phyloP scores from a whole-genome alignment of 192 early-diverging fungal genomes.

The Backusella macrospora region DNA sequence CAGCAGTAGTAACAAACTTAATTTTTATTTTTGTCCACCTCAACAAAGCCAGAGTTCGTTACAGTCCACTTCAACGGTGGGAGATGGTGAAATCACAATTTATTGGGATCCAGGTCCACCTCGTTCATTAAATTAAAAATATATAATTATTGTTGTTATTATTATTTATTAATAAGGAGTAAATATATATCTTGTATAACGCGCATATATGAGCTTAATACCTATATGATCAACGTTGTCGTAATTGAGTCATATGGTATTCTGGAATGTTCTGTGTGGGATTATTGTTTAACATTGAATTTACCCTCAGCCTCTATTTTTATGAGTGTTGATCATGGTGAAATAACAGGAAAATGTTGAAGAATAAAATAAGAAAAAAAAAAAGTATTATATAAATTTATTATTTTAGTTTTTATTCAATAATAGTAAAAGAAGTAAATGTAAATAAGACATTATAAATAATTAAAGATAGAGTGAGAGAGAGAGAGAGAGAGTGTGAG shows the following conservation, averaged over 20 bases:
- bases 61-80: background rate
- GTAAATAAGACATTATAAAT: constrained; percentile 11
- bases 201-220: no score
- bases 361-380: no score
- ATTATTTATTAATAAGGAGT: background rate
- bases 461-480: constrained; percentile 5
- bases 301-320: no score
- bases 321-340: no score
- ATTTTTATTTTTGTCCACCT: constrained; percentile 2
- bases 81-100: constrained; percentile 15
- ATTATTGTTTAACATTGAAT: no score
- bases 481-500: no score
- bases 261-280: no score
- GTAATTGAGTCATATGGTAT: no score
- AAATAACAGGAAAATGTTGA: no score
- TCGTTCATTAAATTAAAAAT: background rate
- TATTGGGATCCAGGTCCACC: constrained; percentile 11
- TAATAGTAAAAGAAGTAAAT: background rate
- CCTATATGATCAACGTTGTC: no score
- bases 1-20: background rate
- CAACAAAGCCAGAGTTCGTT: background rate
- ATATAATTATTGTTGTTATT: background rate
- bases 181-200: background rate
- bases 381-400: background rate
- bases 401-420: background rate